Evolutionary conservation across 331 rosid genomes (phyloP), one percentile per base, ranked within the genome.

Genomic region (Stylosanthes scabra): DNA sequence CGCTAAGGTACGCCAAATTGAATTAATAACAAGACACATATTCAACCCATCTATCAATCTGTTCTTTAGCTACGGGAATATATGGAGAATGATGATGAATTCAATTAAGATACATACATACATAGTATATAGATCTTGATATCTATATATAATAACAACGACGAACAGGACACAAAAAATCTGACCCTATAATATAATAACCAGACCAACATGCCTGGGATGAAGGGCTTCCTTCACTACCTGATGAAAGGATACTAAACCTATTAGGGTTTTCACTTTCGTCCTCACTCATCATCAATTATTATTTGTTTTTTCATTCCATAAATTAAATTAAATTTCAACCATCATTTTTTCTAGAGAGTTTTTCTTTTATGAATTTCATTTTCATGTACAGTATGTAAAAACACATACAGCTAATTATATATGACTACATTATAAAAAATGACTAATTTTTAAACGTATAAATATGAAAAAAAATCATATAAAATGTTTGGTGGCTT

Each of bases 81-180:
- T 31, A 31, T 31, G 49, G 7, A 20, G 74, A 67, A 75, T 47
- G 46, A 75, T 47, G 46, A 31, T 31, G 37, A 31, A 31, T 31
- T 31, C 6, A 31, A 31, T 31, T 31, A 57, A 11, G 28, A 40
- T 16, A 11, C 5, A 31, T 31, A 31, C 37, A 31, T 31, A 31
- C 37, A 31, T 31, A 10, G 2, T 25, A 13, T 3, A 54, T 39
- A 6, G 50, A 28, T 7, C 15, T 39, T 29, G 75, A 58, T 55
- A 31, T 31, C 37, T 31, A 31, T 31, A 31, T 31, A 31, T 31
- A 31, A 31, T 31, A 31, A 31, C 37, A 71, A 37, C 27, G 45
- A 57, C 34, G 39, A 69, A 25, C 55, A 39, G 68, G 42, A 51
- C 67, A 55, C 80, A 62, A 68, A 79, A 72, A 66, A n/a, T 47